Percentiles rank a stretch among this genome's conserved stretches.
These are phyloP conservation scores for Halenospora varia DNA, from an alignment of 495 filamentous ascomycete species.

Conservation along the genomic window DNA sequence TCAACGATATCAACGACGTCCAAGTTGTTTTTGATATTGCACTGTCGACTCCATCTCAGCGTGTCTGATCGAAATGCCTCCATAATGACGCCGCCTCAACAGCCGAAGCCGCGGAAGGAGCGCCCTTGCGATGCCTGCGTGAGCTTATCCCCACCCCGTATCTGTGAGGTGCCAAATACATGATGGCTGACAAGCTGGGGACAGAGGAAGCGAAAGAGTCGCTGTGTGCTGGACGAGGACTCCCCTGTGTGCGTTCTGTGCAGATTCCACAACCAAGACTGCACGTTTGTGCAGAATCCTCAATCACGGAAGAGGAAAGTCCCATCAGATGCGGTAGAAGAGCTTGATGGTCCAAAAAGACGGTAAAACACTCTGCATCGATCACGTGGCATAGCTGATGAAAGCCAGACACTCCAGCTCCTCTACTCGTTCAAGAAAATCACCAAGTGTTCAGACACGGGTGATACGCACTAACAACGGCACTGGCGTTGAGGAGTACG, in stretches of 20 bases:
- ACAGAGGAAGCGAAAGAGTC: constrained; percentile 68
- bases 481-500: constrained; percentile 55
- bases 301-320: constrained; percentile 69
- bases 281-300: constrained; percentile 59
- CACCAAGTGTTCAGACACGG: constrained; percentile 9
- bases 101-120: constrained; percentile 34
- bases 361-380: constrained; percentile 41
- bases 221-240: constrained; percentile 81
- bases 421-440: constrained; percentile 10
- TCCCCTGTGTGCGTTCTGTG: constrained; percentile 59
- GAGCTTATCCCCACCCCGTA: constrained; percentile 7
- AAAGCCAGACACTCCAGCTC: constrained; percentile 18
- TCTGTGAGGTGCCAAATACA: neutral
- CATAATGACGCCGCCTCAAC: constrained; percentile 29
- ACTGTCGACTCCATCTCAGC: neutral
- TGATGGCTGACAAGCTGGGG: neutral
- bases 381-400: constrained; percentile 21
- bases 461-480: constrained; percentile 43
- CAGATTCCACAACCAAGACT: constrained; percentile 55
- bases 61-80: neutral
- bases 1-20: neutral
- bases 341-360: constrained; percentile 50
- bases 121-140: constrained; percentile 57
- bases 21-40: neutral
- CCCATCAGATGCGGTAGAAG: constrained; percentile 45